These are phyloP conservation scores for Wickerhamomyces strasburgensis DNA, from an alignment of 805 yeast species.

Conservation along the genomic window DNA sequence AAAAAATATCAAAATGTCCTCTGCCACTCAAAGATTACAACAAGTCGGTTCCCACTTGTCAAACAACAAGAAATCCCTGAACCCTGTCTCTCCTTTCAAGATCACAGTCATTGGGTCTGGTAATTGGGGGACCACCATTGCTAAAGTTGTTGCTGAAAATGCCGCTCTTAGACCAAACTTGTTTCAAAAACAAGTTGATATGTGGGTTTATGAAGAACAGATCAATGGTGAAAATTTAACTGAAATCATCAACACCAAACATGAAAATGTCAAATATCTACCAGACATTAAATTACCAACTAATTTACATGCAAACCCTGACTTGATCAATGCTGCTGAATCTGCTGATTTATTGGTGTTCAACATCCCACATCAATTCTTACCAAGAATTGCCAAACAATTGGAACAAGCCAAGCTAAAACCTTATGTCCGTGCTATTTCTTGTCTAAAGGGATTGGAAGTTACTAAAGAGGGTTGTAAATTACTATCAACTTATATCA, in stretches of 20 bases:
- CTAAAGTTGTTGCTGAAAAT: constrained; percentile 91
- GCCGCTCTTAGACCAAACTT: constrained; percentile 63
- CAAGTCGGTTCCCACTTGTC: constrained; percentile 21
- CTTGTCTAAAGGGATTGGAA: constrained; percentile 89
- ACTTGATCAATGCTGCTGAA: constrained; percentile 65
- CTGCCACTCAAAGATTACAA: constrained; percentile 22
- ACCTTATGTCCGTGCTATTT: constrained; percentile 76
- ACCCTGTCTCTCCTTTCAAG: constrained; percentile 37
- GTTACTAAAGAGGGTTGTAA: constrained; percentile 82
- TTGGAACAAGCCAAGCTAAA: constrained; percentile 65
- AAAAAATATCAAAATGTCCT: constrained; percentile 13
- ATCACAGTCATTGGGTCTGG: constrained; percentile 90
- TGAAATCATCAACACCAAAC: constrained; percentile 82
- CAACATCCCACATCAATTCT: constrained; percentile 96
- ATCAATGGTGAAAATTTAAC: constrained; percentile 70
- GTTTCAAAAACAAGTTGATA: constrained; percentile 70
- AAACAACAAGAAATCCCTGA: constrained; percentile 14
- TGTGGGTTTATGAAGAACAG: constrained; percentile 96
- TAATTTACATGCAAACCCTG: constrained; percentile 88
- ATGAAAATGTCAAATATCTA: constrained; percentile 91
- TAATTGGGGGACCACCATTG: constrained; percentile 97
- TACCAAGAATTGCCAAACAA: constrained; percentile 70
- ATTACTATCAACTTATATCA: constrained; percentile 72
- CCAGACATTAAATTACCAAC: constrained; percentile 83
- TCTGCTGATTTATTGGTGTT: constrained; percentile 85